Conservation (phyloP, 495 filamentous ascomycete species). For the Daldinia childiae region DNA sequence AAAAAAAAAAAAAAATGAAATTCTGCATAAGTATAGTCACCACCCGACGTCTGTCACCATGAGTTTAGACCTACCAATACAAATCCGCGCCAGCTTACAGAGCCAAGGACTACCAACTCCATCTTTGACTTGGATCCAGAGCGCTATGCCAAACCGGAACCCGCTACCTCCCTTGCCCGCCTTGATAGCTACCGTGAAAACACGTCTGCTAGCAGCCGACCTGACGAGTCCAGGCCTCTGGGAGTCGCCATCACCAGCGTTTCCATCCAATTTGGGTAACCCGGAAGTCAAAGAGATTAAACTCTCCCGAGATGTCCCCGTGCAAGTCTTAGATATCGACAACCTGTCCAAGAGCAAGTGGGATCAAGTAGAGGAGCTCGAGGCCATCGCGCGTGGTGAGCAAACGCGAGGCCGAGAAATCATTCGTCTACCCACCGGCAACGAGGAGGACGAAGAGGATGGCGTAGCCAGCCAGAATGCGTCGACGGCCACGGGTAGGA, state of each 20-base stretch:
- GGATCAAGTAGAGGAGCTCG: constrained; percentile 86
- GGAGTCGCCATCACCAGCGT: constrained; percentile 57
- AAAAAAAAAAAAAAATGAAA: constrained; percentile 2
- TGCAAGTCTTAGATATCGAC: constrained; percentile 86
- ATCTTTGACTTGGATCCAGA: constrained; percentile 51
- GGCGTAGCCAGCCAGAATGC: constrained; percentile 7
- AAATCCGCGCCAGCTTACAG: constrained; percentile 51
- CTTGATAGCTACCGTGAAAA: constrained; percentile 79
- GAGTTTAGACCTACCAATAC: constrained; percentile 44
- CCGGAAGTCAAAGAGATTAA: constrained; percentile 60
- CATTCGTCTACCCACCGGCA: constrained; percentile 69
- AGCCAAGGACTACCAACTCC: constrained; percentile 50
- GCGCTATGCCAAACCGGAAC: constrained; percentile 48
- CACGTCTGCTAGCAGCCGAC: constrained; percentile 82
- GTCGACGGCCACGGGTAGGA: constrained; percentile 31
- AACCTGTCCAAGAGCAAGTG: constrained; percentile 80
- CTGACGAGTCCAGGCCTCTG: constrained; percentile 69
- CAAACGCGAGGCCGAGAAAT: constrained; percentile 82
- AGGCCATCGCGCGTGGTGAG: constrained; percentile 85
- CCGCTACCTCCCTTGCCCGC: constrained; percentile 72
- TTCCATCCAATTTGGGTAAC: constrained; percentile 68
- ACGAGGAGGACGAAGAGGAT: constrained; percentile 34
- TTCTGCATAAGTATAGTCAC: background rate
- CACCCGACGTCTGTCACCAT: constrained; percentile 17
- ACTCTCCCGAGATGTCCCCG: constrained; percentile 68